These are phyloP conservation scores for Neopestalotiopsis sp. DNA, from an alignment of 2,329 filamentous ascomycete species.

Conservation along the genomic window DNA sequence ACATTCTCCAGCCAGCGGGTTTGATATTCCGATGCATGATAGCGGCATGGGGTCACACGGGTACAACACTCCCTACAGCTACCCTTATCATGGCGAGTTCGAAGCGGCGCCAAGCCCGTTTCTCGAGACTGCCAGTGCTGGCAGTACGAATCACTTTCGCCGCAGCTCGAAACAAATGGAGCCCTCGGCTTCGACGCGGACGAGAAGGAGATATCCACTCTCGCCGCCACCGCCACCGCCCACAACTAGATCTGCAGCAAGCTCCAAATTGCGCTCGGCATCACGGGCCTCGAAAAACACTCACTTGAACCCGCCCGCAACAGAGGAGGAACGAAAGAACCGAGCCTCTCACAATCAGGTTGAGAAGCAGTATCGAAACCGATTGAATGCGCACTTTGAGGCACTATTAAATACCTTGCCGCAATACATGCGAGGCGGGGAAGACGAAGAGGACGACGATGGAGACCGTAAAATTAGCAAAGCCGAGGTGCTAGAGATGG, in stretches of 20 bases:
- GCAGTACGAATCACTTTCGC: neutral
- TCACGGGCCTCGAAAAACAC: constrained; percentile 41
- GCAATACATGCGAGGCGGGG: constrained; percentile 36
- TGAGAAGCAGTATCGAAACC: constrained; percentile 54
- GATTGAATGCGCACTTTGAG: constrained; percentile 52
- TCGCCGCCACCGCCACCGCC: constrained; percentile 18
- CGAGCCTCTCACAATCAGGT: constrained; percentile 51
- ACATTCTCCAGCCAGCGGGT: constrained; percentile 13
- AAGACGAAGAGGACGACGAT: constrained; percentile 32
- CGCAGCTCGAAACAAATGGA: constrained; percentile 3
- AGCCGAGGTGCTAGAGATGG: constrained; percentile 52
- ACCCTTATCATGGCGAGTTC: constrained; percentile 7
- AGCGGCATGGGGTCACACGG: constrained; percentile 8
- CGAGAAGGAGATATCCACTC: constrained; percentile 13
- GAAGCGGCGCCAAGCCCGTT: neutral
- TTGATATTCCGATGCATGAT: constrained; percentile 6
- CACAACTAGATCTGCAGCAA: constrained; percentile 21
- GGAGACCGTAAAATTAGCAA: constrained; percentile 44
- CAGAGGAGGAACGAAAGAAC: constrained; percentile 38
- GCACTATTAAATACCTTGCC: constrained; percentile 47
- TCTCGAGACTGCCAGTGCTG: neutral
- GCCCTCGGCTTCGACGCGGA: neutral
- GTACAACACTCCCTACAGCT: constrained; percentile 7
- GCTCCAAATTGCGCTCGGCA: constrained; percentile 38
- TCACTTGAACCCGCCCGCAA: constrained; percentile 39